Conservation (phyloP, 129 eudicot species). For the Sambucus nigra region DNA sequence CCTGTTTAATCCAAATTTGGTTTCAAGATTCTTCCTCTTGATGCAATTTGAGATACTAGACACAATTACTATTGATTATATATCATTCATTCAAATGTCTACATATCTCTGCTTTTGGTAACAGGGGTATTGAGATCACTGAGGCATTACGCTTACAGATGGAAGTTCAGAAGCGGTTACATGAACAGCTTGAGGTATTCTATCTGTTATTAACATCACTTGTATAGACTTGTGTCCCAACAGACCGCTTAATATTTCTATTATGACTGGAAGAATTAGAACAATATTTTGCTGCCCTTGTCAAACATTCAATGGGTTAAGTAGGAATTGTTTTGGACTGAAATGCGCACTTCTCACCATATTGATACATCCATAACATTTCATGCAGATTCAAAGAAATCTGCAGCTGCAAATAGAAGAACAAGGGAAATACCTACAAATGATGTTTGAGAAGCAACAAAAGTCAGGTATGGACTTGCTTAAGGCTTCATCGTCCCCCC, state of each 20-base stretch:
- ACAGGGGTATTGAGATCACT: slow-evolving; percentile 59
- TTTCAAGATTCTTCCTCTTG: neutral
- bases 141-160: slow-evolving; percentile 76
- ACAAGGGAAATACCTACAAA: slow-evolving; percentile 81
- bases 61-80: no score
- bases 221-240: no score
- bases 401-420: slow-evolving; percentile 90
- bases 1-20: no score
- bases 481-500: slow-evolving; percentile 4
- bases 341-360: no score
- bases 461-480: slow-evolving; percentile 23
- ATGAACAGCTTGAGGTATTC: slow-evolving; percentile 85
- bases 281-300: no score
- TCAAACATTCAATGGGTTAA: no score
- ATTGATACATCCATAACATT: neutral
- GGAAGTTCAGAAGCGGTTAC: slow-evolving; percentile 95
- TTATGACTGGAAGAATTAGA: no score
- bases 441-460: slow-evolving; percentile 86
- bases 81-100: neutral
- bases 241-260: no score
- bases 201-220: no score
- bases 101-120: neutral
- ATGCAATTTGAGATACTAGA: no score
- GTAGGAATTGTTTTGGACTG: no score
- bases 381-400: slow-evolving; percentile 79